A percentile compares a stretch with the other conserved stretches of the same genome.
These are phyloP conservation scores for Porcisia hertigi DNA, from an alignment of 208 protist species.

Conservation along the genomic window DNA sequence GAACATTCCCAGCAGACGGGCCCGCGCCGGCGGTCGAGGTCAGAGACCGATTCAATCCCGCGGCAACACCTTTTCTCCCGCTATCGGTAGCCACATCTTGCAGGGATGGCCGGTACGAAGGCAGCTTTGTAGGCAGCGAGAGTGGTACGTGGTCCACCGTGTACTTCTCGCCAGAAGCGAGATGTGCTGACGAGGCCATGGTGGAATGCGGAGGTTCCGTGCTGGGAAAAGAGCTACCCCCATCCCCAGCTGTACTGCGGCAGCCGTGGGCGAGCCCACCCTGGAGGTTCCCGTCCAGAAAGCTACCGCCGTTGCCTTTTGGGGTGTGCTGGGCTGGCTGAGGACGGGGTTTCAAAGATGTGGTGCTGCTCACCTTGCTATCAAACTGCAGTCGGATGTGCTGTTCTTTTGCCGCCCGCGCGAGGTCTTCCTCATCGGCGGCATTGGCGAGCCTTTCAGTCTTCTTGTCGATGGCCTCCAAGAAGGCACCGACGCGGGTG, in stretches of 20 bases:
- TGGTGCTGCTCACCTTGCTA: not conserved
- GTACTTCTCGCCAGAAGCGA: conserved; percentile 2
- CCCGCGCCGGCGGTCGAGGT: not conserved
- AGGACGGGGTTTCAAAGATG: not conserved
- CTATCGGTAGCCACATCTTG: not conserved
- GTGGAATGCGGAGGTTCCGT: not conserved
- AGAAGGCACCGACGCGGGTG: conserved; percentile 27
- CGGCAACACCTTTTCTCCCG: not conserved
- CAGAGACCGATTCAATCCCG: not conserved
- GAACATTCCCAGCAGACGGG: not conserved
- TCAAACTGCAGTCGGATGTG: not conserved
- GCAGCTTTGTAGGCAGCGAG: conserved; percentile 27
- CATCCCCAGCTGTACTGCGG: not conserved
- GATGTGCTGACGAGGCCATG: conserved; percentile 5
- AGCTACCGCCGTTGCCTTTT: not conserved
- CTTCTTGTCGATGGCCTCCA: conserved; percentile 55
- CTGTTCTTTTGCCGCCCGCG: conserved; percentile 8
- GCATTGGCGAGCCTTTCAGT: conserved; percentile 30
- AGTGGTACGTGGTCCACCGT: not conserved
- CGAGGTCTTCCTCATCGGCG: conserved; percentile 21
- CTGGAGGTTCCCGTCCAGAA: not conserved
- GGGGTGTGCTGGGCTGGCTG: not conserved
- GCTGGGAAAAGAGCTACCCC: not conserved
- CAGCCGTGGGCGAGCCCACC: not conserved
- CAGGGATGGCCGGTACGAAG: conserved; percentile 12